Percentiles rank a stretch among this genome's conserved stretches.
Conservation (phyloP, 371 early-diverging fungal genomes). For the Rhizopus sp. region DNA sequence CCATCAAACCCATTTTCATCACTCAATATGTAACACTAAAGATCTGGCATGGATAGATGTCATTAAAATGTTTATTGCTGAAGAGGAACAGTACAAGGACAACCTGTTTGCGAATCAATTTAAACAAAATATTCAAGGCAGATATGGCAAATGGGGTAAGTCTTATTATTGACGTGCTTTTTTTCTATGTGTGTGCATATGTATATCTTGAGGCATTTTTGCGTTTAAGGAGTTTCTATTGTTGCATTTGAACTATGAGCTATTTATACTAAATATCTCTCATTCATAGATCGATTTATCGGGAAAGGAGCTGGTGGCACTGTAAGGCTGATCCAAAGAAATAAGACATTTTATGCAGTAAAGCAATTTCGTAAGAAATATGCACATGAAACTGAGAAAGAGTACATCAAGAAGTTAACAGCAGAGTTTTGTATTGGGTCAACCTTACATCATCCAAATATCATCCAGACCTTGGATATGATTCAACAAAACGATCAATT, state of each 20-base stretch:
- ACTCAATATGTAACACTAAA: slow-evolving; percentile 6
- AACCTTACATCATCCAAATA: slow-evolving; percentile 81
- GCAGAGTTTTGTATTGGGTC: slow-evolving; percentile 85
- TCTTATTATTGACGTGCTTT: slow-evolving; percentile 1
- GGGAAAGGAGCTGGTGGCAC: slow-evolving; percentile 79
- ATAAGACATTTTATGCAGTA: slow-evolving; percentile 66
- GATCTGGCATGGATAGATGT: slow-evolving; percentile 24
- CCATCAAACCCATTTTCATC: slow-evolving; percentile 44
- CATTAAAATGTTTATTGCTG: slow-evolving; percentile 19
- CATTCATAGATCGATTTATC: slow-evolving; percentile 55
- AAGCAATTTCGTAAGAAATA: slow-evolving; percentile 80
- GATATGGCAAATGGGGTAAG: slow-evolving; percentile 51
- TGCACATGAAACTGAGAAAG: slow-evolving; percentile 69
- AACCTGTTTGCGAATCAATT: slow-evolving; percentile 34
- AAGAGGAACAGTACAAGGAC: slow-evolving; percentile 5
- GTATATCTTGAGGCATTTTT: slow-evolving; percentile 10
- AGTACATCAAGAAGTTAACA: slow-evolving; percentile 83
- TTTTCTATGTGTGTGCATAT: not conserved
- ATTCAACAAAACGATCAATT: slow-evolving; percentile 60
- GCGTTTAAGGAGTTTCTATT: slow-evolving; percentile 6
- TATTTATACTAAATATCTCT: slow-evolving; percentile 4
- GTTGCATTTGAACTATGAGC: slow-evolving; percentile 3
- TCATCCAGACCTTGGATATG: slow-evolving; percentile 85
- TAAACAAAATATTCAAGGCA: slow-evolving; percentile 33
- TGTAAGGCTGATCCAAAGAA: slow-evolving; percentile 60